phyloP scores from a whole-genome alignment of 495 filamentous ascomycete species.

The Xylaria nigripes region DNA sequence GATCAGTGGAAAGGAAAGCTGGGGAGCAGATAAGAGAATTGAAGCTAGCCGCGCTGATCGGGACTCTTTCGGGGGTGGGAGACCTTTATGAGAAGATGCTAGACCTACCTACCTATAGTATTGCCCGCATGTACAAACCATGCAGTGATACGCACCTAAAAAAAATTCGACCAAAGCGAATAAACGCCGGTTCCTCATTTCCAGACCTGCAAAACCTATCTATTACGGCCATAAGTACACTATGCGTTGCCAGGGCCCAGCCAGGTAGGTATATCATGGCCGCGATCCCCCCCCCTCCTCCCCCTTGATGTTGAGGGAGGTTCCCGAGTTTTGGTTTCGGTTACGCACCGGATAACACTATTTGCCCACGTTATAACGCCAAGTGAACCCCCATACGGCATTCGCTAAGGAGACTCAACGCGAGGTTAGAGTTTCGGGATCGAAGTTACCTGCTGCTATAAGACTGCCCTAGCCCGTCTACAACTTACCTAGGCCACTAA shows the following conservation, averaged over 20 bases:
- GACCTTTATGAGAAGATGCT: too few species aligned
- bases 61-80: neutral
- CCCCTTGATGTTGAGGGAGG: too few species aligned
- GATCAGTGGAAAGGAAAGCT: too few species aligned
- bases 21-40: conserved; percentile 9
- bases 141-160: neutral
- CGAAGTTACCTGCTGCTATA: too few species aligned
- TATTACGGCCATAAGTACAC: too few species aligned
- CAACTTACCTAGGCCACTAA: neutral
- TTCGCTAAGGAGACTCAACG: too few species aligned
- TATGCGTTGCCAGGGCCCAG: neutral
- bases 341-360: too few species aligned
- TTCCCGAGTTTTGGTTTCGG: too few species aligned
- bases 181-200: conserved; percentile 1
- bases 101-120: too few species aligned
- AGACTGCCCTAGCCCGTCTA: neutral
- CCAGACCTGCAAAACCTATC: conserved; percentile 2
- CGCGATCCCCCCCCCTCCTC: neutral
- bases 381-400: too few species aligned
- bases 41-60: neutral
- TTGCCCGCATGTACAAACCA: neutral
- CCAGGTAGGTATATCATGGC: neutral
- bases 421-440: too few species aligned
- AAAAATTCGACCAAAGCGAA: neutral
- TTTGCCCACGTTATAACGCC: too few species aligned